Evolutionary conservation across 805 yeast species (phyloP), one percentile per base, ranked within the genome.

Genomic region (Isabelozyma gotoi): DNA sequence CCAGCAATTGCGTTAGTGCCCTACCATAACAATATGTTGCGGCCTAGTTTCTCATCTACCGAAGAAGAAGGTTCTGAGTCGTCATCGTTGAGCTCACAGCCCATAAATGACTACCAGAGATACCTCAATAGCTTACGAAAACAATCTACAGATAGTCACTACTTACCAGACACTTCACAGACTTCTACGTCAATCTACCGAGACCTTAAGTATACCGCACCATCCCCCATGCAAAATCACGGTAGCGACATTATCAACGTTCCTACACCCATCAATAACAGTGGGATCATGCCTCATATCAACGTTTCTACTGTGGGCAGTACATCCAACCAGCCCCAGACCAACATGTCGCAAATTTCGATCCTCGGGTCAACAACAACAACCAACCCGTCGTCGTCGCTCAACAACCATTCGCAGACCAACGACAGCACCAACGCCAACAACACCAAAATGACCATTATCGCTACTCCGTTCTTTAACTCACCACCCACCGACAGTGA

Each of bases 401-500:
- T 33, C 7, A 33, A 33, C 14, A 33, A 33, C 14, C 7, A 24
- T 32, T 14, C 18, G 3, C 16, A 14, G n/a, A 2, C 34, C 2
- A n/a, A 15, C 16, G 4, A 19, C 20, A 35, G 7, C 14, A 33
- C 8, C 14, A 15, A 12, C 8, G 7, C 16, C 6, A 15, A 16
- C 16, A 45, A 46, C 18, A 42, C 36, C 27, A 45, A 47, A n/a
- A 43, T 42, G 33, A 61, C 65, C 4, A 57, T 68, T 7, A 60
- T 68, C 15, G 69, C 73, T 16, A 62, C 67, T 12, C 73, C 73
- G 17, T 68, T 61, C 42, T 68, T 67, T 54, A 57, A 56, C 40
- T 62, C 62, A 20, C 76, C 74, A 2, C 74, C 74, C 4, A 55
- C 59, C 31, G 73, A 67, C 46, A 57, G 65, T 6, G 70, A 64